Percentiles rank a stretch among this genome's conserved stretches.
These are phyloP conservation scores for Cutaneotrichosporon curvatum DNA, from an alignment of 1,284 basidiomycete genomes.

Conservation along the genomic window DNA sequence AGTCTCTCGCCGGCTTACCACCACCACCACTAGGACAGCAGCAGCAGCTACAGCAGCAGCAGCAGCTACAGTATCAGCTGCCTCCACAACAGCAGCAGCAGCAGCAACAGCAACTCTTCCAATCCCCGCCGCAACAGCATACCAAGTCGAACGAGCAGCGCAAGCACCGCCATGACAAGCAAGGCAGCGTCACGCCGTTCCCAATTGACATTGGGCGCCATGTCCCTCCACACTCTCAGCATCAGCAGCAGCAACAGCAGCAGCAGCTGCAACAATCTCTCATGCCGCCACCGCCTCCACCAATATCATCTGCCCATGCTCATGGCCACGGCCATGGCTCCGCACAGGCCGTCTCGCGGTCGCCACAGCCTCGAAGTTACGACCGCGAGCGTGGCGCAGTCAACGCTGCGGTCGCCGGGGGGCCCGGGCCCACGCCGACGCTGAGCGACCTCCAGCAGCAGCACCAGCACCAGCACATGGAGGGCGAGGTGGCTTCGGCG, in stretches of 20 bases:
- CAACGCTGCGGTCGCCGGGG: too few species aligned
- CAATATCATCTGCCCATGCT: neutral
- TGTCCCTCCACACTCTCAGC: neutral
- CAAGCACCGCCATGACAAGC: conserved; percentile 6
- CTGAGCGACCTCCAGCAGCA: conserved; percentile 2
- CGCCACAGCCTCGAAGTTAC: neutral
- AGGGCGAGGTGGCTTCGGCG: conserved; percentile 6
- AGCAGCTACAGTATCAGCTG: neutral
- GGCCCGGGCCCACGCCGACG: neutral
- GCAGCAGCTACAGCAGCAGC: neutral
- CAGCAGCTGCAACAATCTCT: neutral
- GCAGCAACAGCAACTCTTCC: too few species aligned
- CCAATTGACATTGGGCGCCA: conserved; percentile 26
- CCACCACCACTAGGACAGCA: neutral
- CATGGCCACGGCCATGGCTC: conserved; percentile 2
- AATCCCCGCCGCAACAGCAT: neutral
- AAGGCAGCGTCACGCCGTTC: conserved; percentile 32
- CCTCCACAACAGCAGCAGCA: too few species aligned
- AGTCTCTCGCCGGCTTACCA: neutral
- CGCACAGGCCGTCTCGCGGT: conserved; percentile 1
- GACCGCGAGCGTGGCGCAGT: too few species aligned
- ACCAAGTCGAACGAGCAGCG: neutral
- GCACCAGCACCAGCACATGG: too few species aligned
- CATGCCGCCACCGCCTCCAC: neutral
- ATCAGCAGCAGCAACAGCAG: neutral